phyloP scores from a whole-genome alignment of 495 filamentous ascomycete genomes.

The Opeltia flavorubescens region DNA sequence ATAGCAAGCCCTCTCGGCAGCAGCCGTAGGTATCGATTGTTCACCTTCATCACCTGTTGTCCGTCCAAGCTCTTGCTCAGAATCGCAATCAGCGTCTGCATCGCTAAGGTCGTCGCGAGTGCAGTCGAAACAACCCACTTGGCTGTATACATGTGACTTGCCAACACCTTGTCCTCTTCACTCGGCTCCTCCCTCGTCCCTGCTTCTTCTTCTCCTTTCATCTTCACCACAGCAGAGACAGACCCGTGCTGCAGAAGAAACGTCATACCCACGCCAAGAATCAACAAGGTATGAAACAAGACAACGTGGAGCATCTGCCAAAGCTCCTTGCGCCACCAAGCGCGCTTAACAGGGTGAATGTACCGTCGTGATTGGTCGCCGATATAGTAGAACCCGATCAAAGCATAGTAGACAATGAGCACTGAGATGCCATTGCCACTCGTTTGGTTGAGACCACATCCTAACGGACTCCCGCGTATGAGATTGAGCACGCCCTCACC shows the following conservation, averaged over 20 bases:
- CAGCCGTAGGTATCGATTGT: constrained; percentile 16
- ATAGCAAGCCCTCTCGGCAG: constrained; percentile 8
- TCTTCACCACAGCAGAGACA: background rate
- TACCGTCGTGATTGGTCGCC: constrained; percentile 15
- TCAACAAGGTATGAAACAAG: constrained; percentile 17
- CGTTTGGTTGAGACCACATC: constrained; percentile 11
- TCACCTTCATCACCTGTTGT: constrained; percentile 13
- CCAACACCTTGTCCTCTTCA: background rate
- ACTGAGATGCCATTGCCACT: constrained; percentile 13
- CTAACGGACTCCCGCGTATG: constrained; percentile 23
- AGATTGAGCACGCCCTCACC: constrained; percentile 33
- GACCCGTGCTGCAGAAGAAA: constrained; percentile 13
- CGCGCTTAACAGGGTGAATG: constrained; percentile 17
- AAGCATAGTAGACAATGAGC: constrained; percentile 14
- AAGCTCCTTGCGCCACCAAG: constrained; percentile 16
- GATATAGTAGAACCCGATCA: constrained; percentile 19
- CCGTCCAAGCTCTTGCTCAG: constrained; percentile 14
- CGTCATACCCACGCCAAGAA: constrained; percentile 17
- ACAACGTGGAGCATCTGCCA: constrained; percentile 17
- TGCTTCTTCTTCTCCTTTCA: background rate
- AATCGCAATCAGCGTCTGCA: constrained; percentile 13
- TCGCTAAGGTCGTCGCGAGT: constrained; percentile 7
- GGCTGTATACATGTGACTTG: constrained; percentile 5
- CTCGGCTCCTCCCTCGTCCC: background rate
- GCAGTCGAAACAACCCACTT: constrained; percentile 15